Evolutionary conservation across 2,329 filamentous ascomycete genomes (phyloP), one percentile per base, ranked within the genome.

Genomic region (Hymenotorrendiella dingleyae): DNA sequence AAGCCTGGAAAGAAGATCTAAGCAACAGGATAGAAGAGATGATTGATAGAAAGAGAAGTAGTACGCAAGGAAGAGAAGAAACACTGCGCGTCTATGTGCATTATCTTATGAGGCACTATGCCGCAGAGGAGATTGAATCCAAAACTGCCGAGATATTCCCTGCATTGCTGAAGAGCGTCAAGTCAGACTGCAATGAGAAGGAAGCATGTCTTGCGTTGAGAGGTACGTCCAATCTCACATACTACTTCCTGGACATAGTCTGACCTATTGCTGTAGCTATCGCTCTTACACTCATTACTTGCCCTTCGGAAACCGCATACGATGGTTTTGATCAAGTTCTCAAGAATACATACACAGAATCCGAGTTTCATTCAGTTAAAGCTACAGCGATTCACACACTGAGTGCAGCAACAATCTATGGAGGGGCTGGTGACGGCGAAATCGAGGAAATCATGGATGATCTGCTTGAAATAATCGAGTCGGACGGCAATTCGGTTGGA

Each of bases 31-130:
- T 85, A 40, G 71, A 81, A 40, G 75, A 82, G 53, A 76, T 86
- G 29, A 68, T 78, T 43, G 79, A 86, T 54, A 73, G 80, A 52
- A 86, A 86, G 67, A 73, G 80, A 50, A 82, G 77, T 60, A 83
- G 73, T 48, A 73, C 71, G 9, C 72, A 80, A 45, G 78, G 80
- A 21, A 72, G 83, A 42, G 80, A 84, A 54, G 69, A 77, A 34
- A 70, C 70, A 27, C 66, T 85, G 40, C 66, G 67, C 26, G 66
- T 67, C 5, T 84, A 80, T 59, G 71, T 71, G 39, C 71, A 76
- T 42, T 70, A 80, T 35, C 64, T 84, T 39, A 82, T 76, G 54
- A 70, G 70, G 22, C 76, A 80, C 51, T 84, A 77, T 60, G 72
- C 78, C 3, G 69, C 72, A 37, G 76, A 80, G 16, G 72, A 80